Evolutionary conservation across 2,329 filamentous ascomycete genomes (phyloP).

Genomic region (Pseudopithomyces maydicus): DNA sequence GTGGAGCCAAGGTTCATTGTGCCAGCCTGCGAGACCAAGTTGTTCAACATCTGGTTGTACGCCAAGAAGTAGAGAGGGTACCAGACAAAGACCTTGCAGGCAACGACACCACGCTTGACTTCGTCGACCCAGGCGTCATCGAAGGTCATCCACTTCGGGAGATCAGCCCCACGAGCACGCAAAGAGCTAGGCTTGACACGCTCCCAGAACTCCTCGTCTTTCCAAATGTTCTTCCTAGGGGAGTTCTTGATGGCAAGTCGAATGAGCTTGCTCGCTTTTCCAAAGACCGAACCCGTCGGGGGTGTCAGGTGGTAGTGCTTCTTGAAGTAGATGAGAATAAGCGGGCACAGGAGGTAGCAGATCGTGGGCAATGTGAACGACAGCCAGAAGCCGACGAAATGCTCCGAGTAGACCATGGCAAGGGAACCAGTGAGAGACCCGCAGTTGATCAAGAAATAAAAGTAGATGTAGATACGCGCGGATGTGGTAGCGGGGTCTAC

Average conservation of each 20-base stretch:
- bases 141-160: constrained; percentile 76
- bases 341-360: constrained; percentile 63
- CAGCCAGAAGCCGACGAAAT: constrained; percentile 71
- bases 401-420: constrained; percentile 45
- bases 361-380: constrained; percentile 70
- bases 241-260: constrained; percentile 62
- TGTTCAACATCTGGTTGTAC: constrained; percentile 65
- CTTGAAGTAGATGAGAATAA: constrained; percentile 65
- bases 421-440: constrained; percentile 43
- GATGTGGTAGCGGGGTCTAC: constrained; percentile 71
- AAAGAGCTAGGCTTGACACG: constrained; percentile 62
- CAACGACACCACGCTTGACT: constrained; percentile 64
- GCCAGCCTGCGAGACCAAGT: constrained; percentile 70
- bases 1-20: constrained; percentile 71
- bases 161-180: constrained; percentile 46
- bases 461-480: constrained; percentile 62
- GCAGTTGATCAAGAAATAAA: constrained; percentile 45
- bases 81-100: constrained; percentile 58
- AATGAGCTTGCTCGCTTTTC: constrained; percentile 68
- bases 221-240: constrained; percentile 48
- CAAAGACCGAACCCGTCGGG: constrained; percentile 73
- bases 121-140: constrained; percentile 82
- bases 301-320: constrained; percentile 68
- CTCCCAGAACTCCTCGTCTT: constrained; percentile 63
- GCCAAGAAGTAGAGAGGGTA: constrained; percentile 48